Conservation (phyloP, 257 asterid species). For the Scutellaria barbata region DNA sequence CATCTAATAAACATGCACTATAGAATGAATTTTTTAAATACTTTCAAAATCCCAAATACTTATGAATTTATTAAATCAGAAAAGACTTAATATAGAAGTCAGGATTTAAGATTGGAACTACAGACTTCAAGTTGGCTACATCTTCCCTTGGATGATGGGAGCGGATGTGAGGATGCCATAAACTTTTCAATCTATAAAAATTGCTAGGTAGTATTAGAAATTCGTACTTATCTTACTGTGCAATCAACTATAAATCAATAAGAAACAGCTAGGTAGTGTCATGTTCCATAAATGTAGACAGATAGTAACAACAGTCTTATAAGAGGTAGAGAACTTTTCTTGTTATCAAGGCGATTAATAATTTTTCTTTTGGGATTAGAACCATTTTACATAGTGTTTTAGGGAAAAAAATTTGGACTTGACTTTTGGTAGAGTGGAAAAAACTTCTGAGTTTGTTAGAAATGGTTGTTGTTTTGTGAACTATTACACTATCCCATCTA, state of each 20-base stretch:
- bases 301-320: not conserved
- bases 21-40: too few relatives aligned
- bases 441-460: not conserved
- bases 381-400: not conserved
- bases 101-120: slow-evolving; percentile 5
- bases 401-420: not conserved
- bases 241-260: not conserved
- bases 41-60: slow-evolving; percentile 8
- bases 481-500: not conserved
- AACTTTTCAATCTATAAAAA: too few relatives aligned
- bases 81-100: not conserved
- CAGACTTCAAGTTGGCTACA: slow-evolving; percentile 15
- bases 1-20: slow-evolving; percentile 25
- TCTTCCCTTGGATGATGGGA: not conserved
- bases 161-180: not conserved
- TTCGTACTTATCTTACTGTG: not conserved
- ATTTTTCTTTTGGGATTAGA: not conserved
- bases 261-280: not conserved
- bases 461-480: slow-evolving; percentile 3
- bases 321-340: not conserved
- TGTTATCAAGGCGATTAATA: not conserved
- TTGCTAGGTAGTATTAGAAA: not conserved
- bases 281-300: not conserved
- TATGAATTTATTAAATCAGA: slow-evolving; percentile 1
- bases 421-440: not conserved